phyloP scores from a whole-genome alignment of 371 early-diverging fungal genomes.

The Apophysomyces trapeziformis region DNA sequence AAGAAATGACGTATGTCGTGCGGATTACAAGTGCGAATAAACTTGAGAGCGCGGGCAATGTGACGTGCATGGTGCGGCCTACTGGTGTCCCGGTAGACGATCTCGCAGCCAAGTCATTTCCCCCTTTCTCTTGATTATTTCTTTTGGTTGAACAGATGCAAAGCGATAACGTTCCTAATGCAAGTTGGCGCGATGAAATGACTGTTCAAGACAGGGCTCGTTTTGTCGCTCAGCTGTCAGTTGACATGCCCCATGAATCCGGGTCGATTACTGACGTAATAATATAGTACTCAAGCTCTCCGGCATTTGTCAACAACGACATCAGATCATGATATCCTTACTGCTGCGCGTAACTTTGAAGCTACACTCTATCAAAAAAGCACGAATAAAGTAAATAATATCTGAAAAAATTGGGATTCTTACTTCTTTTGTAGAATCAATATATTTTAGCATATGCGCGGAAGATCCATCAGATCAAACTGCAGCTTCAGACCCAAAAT shows the following conservation, averaged over 20 bases:
- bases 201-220: slow-evolving; percentile 40
- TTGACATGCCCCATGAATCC: not conserved
- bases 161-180: slow-evolving; percentile 26
- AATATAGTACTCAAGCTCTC: slow-evolving; percentile 37
- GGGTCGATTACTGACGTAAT: not conserved
- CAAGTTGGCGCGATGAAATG: slow-evolving; percentile 50
- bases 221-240: slow-evolving; percentile 49
- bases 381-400: slow-evolving; percentile 41
- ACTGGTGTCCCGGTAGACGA: too few species aligned
- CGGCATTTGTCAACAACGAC: slow-evolving; percentile 40
- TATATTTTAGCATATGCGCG: slow-evolving; percentile 42
- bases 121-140: not conserved
- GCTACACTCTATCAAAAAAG: slow-evolving; percentile 38
- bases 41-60: too few species aligned
- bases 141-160: not conserved
- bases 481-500: slow-evolving; percentile 17
- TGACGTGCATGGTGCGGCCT: too few species aligned
- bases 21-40: too few species aligned
- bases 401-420: not conserved
- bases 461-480: slow-evolving; percentile 45
- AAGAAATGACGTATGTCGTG: too few species aligned
- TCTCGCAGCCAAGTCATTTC: too few species aligned
- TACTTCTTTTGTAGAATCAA: slow-evolving; percentile 36
- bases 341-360: slow-evolving; percentile 49
- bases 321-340: slow-evolving; percentile 41